These are phyloP conservation scores for Neckera pumila DNA, from an alignment of 225 moss, liverwort and hornwort species.

Conservation along the genomic window DNA sequence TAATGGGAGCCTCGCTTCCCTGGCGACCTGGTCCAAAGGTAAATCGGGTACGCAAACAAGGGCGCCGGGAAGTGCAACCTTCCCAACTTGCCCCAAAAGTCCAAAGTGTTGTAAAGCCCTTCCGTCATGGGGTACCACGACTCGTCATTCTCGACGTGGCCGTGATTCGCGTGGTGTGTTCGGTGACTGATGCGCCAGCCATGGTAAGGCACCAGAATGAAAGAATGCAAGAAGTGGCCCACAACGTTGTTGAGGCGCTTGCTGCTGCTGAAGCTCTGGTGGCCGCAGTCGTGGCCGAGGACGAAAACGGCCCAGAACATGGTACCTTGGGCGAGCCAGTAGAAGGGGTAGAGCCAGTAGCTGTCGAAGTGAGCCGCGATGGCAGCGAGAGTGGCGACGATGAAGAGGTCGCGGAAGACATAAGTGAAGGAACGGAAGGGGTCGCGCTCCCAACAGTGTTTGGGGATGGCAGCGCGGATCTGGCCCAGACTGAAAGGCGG, in stretches of 20 bases:
- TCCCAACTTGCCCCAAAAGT: not conserved
- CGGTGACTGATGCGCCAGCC: constrained; percentile 79
- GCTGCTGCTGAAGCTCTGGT: constrained; percentile 53
- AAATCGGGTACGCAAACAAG: constrained; percentile 40
- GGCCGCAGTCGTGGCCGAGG: constrained; percentile 68
- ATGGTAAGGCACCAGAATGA: constrained; percentile 63
- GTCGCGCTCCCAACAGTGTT: constrained; percentile 59
- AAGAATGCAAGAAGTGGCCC: constrained; percentile 44
- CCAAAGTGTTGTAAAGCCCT: constrained; percentile 17
- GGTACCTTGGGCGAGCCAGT: constrained; percentile 62
- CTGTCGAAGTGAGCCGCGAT: constrained; percentile 5
- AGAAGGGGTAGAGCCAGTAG: constrained; percentile 45
- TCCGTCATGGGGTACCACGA: constrained; percentile 66
- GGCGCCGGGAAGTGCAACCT: constrained; percentile 26
- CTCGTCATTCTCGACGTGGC: constrained; percentile 75
- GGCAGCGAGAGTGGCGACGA: constrained; percentile 11
- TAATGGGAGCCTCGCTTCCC: constrained; percentile 49
- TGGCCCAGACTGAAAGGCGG: constrained; percentile 64
- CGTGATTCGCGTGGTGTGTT: constrained; percentile 72
- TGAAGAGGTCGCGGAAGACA: constrained; percentile 29
- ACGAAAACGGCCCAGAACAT: constrained; percentile 83
- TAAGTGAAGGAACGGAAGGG: constrained; percentile 29
- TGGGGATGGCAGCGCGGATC: constrained; percentile 68
- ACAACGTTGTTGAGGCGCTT: constrained; percentile 29
- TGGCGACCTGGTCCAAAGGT: constrained; percentile 49